Evolutionary conservation across 179 eudicot species (phyloP).

Genomic region (Nepenthes alata): DNA sequence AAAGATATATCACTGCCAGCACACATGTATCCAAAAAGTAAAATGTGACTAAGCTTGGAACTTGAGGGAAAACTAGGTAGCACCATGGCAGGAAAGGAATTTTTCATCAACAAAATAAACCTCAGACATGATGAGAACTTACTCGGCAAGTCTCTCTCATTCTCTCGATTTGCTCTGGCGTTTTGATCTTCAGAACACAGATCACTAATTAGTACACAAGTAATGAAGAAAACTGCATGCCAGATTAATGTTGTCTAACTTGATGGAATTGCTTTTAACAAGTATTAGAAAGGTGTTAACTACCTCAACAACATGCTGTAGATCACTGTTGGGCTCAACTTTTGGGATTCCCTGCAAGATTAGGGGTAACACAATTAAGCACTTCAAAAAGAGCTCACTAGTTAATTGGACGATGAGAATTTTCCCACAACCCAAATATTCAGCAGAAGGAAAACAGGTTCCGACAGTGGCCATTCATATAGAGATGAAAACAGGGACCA

Average conservation of each 20-base stretch:
- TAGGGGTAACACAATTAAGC: background rate
- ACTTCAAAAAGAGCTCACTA: background rate
- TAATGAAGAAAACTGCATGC: constrained; percentile 3
- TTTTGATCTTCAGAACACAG: constrained; percentile 59
- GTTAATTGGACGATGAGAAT: background rate
- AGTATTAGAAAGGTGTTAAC: background rate
- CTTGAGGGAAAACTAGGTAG: no score
- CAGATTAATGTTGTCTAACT: background rate
- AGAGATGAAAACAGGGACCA: constrained; percentile 5
- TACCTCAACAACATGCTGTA: constrained; percentile 93
- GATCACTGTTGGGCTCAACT: constrained; percentile 72
- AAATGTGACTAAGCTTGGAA: no score
- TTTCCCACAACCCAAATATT: no score
- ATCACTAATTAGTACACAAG: constrained; percentile 4
- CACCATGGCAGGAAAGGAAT: no score
- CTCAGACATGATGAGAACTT: constrained; percentile 12
- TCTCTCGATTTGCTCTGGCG: constrained; percentile 66
- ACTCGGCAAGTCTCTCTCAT: constrained; percentile 89
- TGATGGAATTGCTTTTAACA: background rate
- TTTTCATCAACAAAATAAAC: background rate
- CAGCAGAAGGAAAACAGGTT: background rate
- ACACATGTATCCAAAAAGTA: no score
- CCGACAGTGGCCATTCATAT: background rate
- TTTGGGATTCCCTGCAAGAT: constrained; percentile 74
- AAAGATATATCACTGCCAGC: no score